A percentile compares a stretch with the other conserved stretches of the same genome.
Conservation (phyloP, 768 basidiomycete genomes). For the Holtermanniella nyarrowii region DNA sequence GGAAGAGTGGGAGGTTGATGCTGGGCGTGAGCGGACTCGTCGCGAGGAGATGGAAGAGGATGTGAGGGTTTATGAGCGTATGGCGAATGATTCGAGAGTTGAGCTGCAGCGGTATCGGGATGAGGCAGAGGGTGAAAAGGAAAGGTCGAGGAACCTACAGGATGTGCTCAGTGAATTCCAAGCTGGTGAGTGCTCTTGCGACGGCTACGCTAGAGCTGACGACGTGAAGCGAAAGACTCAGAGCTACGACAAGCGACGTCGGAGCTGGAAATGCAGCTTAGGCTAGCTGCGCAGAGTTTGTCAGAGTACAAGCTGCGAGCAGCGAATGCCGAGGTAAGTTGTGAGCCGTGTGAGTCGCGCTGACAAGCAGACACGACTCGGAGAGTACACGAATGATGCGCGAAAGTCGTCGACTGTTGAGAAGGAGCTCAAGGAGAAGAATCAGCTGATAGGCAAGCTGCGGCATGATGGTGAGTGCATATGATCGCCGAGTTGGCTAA, state of each 20-base stretch:
- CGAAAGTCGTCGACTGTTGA: conserved; percentile 63
- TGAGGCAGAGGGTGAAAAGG: conserved; percentile 47
- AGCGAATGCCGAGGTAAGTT: conserved; percentile 68
- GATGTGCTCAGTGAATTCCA: conserved; percentile 94
- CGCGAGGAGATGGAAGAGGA: conserved; percentile 61
- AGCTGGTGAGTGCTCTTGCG: conserved; percentile 51
- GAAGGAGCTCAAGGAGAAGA: conserved; percentile 91
- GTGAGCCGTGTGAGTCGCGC: not conserved
- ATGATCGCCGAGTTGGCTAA: not conserved
- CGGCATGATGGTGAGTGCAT: conserved; percentile 73
- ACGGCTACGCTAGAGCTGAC: conserved; percentile 2
- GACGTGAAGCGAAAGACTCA: conserved; percentile 64
- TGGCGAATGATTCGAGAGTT: conserved; percentile 54
- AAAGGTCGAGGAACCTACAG: conserved; percentile 73
- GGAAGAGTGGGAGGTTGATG: conserved; percentile 58
- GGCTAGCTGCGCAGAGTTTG: conserved; percentile 59
- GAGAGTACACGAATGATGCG: conserved; percentile 59
- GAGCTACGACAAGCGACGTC: conserved; percentile 76
- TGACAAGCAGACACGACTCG: conserved; percentile 56
- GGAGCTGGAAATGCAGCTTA: conserved; percentile 67
- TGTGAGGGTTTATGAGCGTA: conserved; percentile 51
- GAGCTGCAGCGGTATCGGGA: conserved; percentile 52
- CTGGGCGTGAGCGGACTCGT: conserved; percentile 56
- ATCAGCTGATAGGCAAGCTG: conserved; percentile 82
- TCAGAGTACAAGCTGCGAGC: conserved; percentile 88